These are phyloP conservation scores for Candida suzukii DNA, from an alignment of 805 yeast species.

Conservation along the genomic window DNA sequence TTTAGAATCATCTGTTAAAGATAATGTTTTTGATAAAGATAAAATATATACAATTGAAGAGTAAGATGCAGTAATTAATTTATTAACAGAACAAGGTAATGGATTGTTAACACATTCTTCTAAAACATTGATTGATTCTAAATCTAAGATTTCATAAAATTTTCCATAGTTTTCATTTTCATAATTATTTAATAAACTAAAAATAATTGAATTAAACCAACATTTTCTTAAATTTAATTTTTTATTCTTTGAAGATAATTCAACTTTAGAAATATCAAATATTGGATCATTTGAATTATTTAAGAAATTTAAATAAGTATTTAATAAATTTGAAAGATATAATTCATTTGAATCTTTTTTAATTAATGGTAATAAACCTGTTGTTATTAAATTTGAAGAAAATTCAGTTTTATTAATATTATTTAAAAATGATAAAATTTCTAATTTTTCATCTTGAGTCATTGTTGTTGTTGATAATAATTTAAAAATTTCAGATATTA, in stretches of 20 bases:
- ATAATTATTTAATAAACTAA: not conserved
- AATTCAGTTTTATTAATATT: not conserved
- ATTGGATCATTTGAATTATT: constrained; percentile 39
- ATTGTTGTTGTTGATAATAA: constrained; percentile 49
- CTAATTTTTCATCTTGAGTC: constrained; percentile 16
- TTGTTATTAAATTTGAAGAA: constrained; percentile 12
- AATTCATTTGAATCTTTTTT: constrained; percentile 72
- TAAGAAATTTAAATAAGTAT: constrained; percentile 37
- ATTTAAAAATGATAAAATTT: not conserved
- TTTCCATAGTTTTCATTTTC: not conserved
- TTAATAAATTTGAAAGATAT: constrained; percentile 43
- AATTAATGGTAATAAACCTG: constrained; percentile 38
- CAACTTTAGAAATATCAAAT: not conserved
- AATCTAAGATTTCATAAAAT: constrained; percentile 5
- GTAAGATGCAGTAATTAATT: constrained; percentile 48
- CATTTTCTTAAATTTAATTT: constrained; percentile 54
- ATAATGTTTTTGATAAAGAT: constrained; percentile 2
- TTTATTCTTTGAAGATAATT: constrained; percentile 35
- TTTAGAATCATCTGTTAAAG: constrained; percentile 14
- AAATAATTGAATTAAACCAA: constrained; percentile 43
- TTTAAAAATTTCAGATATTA: constrained; percentile 49
- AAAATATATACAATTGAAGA: constrained; percentile 29
- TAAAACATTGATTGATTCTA: constrained; percentile 24
- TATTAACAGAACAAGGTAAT: constrained; percentile 42
- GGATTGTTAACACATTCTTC: constrained; percentile 46